phyloP scores from a whole-genome alignment of 495 filamentous ascomycete genomes.

The Neurospora africana region DNA sequence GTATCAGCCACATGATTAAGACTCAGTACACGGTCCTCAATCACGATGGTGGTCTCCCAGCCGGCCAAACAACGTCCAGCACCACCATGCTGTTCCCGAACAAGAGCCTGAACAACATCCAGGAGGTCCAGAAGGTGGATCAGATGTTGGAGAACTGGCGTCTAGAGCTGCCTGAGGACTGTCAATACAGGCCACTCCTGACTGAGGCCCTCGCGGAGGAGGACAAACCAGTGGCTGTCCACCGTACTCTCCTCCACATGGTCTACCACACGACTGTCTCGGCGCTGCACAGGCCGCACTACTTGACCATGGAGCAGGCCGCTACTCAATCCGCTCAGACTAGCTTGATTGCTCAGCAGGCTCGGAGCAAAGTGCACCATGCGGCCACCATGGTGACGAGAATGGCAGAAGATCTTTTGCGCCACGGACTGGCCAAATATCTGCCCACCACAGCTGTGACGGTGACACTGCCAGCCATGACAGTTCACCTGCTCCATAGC shows the following conservation, averaged over 20 bases:
- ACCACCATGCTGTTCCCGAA: constrained; percentile 87
- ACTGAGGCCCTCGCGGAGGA: constrained; percentile 34
- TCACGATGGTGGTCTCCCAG: constrained; percentile 52
- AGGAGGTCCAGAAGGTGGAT: constrained; percentile 64
- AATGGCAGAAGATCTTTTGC: constrained; percentile 63
- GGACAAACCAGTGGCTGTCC: constrained; percentile 47
- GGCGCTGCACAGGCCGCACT: constrained; percentile 78
- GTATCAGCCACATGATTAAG: constrained; percentile 72
- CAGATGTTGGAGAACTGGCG: constrained; percentile 63
- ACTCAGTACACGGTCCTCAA: constrained; percentile 86
- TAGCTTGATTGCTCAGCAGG: constrained; percentile 53
- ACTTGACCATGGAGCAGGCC: constrained; percentile 51
- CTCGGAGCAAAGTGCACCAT: constrained; percentile 64
- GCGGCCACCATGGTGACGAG: constrained; percentile 71
- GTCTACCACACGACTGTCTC: constrained; percentile 79
- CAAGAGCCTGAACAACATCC: constrained; percentile 66
- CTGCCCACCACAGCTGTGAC: constrained; percentile 84
- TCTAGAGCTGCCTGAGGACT: constrained; percentile 54
- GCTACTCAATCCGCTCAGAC: constrained; percentile 41
- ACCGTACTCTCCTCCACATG: constrained; percentile 75
- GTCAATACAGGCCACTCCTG: constrained; percentile 45
- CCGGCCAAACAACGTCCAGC: constrained; percentile 47
- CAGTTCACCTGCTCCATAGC: constrained; percentile 84
- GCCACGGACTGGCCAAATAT: constrained; percentile 57
- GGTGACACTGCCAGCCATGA: constrained; percentile 78